Evolutionary conservation across 257 asterid genomes (phyloP).

Genomic region (Knoxia roxburghii): DNA sequence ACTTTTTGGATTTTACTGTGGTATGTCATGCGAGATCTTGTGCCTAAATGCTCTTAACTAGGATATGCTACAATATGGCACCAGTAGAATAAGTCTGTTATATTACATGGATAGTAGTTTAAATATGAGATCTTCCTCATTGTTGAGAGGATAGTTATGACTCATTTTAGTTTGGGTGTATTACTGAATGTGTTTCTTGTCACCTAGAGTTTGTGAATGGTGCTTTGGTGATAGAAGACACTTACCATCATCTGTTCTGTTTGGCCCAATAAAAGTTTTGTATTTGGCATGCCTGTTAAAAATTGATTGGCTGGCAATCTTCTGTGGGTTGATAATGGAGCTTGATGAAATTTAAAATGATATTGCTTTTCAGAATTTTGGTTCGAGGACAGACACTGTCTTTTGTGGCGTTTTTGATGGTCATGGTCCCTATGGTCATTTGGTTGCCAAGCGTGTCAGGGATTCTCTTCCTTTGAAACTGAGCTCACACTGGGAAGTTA

Average conservation of each 20-base stretch:
- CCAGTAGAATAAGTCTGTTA: background rate
- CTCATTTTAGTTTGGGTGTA: background rate
- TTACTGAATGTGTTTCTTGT: background rate
- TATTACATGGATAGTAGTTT: background rate
- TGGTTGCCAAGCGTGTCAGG: slow-evolving; percentile 88
- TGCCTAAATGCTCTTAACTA: background rate
- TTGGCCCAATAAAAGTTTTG: background rate
- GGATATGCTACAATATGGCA: background rate
- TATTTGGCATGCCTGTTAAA: background rate
- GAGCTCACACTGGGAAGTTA: slow-evolving; percentile 79
- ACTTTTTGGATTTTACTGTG: background rate
- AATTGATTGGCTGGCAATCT: too few relatives aligned
- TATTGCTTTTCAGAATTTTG: slow-evolving; percentile 90
- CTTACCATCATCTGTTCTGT: too few relatives aligned
- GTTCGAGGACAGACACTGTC: slow-evolving; percentile 74
- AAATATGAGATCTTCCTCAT: background rate
- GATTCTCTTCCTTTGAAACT: slow-evolving; percentile 82
- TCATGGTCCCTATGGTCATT: slow-evolving; percentile 88
- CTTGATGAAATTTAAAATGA: too few relatives aligned
- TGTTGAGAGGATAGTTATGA: background rate
- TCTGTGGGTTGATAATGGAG: too few relatives aligned
- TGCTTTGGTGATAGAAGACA: background rate
- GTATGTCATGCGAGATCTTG: background rate
- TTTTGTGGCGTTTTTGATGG: slow-evolving; percentile 97
- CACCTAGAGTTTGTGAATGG: background rate